These are phyloP conservation scores for Microbotryomycetes sp. DNA, from an alignment of 1,284 basidiomycete species.

Conservation along the genomic window DNA sequence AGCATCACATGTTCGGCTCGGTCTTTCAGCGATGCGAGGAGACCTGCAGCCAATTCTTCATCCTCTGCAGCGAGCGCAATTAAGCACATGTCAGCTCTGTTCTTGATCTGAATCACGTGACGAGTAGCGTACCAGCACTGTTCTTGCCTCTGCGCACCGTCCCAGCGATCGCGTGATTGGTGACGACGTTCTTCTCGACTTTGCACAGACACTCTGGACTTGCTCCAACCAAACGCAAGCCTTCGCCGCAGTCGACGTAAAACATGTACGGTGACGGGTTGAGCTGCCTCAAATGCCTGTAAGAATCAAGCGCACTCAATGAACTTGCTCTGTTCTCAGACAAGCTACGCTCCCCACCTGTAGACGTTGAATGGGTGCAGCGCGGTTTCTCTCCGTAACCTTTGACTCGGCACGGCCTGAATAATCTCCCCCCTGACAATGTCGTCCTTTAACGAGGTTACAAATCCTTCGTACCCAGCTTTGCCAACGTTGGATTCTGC, in stretches of 20 bases:
- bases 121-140: slow-evolving; percentile 57
- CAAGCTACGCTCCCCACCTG: slow-evolving; percentile 17
- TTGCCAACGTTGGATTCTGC: slow-evolving; percentile 87
- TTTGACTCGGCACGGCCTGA: slow-evolving; percentile 94
- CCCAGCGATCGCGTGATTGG: slow-evolving; percentile 96
- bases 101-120: background rate
- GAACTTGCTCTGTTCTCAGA: too few relatives aligned
- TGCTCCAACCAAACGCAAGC: slow-evolving; percentile 88
- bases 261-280: slow-evolving; percentile 99
- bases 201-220: slow-evolving; percentile 97
- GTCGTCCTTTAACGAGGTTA: slow-evolving; percentile 85
- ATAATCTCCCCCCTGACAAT: slow-evolving; percentile 97
- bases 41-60: slow-evolving; percentile 60
- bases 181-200: slow-evolving; percentile 84
- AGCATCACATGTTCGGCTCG: slow-evolving; percentile 99
- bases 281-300: slow-evolving; percentile 81
- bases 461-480: slow-evolving; percentile 84
- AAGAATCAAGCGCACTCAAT: slow-evolving; percentile 40
- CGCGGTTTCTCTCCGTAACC: slow-evolving; percentile 71
- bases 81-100: background rate
- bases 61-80: slow-evolving; percentile 59
- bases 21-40: slow-evolving; percentile 84
- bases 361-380: slow-evolving; percentile 92
- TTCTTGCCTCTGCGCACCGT: slow-evolving; percentile 84
- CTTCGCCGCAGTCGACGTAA: slow-evolving; percentile 81